Evolutionary conservation across 768 basidiomycete genomes (phyloP).

Genomic region (Phanerodontia chrysosporium): DNA sequence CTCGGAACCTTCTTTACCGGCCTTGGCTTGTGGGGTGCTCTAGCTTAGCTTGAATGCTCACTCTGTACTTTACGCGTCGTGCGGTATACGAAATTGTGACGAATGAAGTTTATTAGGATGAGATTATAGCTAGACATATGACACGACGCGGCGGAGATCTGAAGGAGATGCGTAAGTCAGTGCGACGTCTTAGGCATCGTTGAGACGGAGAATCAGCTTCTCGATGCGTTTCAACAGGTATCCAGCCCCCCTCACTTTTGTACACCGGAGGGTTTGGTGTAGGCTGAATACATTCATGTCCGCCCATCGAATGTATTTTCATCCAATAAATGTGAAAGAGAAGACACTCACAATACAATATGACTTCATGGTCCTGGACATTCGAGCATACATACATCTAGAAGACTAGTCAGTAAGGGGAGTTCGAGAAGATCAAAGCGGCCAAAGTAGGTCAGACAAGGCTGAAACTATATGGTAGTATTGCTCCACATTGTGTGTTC

Average conservation of each 20-base stretch:
- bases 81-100: neutral
- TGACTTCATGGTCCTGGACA: neutral
- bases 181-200: neutral
- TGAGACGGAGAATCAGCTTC: slow-evolving; percentile 41
- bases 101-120: neutral
- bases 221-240: slow-evolving; percentile 83
- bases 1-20: slow-evolving; percentile 71
- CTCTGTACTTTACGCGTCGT: too few relatives aligned
- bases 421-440: neutral
- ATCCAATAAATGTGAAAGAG: slow-evolving; percentile 38
- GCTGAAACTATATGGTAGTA: slow-evolving; percentile 71
- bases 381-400: neutral
- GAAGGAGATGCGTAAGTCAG: neutral
- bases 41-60: slow-evolving; percentile 35
- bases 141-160: neutral
- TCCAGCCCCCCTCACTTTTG: slow-evolving; percentile 62
- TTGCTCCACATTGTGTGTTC: slow-evolving; percentile 52
- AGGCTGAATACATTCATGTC: slow-evolving; percentile 61
- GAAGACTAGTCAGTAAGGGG: slow-evolving; percentile 12
- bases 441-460: slow-evolving; percentile 71
- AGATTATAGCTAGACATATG: neutral
- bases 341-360: slow-evolving; percentile 21
- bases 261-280: slow-evolving; percentile 75
- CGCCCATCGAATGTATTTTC: slow-evolving; percentile 82
- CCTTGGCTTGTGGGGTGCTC: slow-evolving; percentile 66